phyloP scores from a whole-genome alignment of 345 rosid genomes.

The Citrus reticulata region DNA sequence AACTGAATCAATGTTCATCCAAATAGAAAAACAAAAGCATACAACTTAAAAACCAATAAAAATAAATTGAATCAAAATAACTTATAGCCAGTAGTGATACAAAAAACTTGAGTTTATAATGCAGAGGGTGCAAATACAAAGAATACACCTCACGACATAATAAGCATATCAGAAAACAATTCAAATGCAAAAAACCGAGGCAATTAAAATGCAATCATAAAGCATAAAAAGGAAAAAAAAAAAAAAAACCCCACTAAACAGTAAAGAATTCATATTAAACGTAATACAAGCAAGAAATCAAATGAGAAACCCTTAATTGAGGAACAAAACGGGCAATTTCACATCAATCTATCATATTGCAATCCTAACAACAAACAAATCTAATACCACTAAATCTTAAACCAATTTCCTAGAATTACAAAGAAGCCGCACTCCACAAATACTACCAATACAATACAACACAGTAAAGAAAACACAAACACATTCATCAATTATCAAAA shows the following conservation, averaged over 20 bases:
- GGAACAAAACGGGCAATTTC: not conserved
- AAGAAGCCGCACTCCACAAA: not conserved
- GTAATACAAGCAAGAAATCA: not conserved
- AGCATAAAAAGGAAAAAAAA: not conserved
- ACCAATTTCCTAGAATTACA: not conserved
- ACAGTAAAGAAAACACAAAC: not conserved
- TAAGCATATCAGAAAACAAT: not conserved
- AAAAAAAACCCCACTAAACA: not conserved
- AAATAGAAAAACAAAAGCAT: not conserved
- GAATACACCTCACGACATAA: not conserved
- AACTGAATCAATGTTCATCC: not conserved
- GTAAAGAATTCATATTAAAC: not conserved
- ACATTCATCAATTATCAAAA: not conserved
- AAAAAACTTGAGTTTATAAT: conserved; percentile 11
- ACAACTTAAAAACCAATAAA: not conserved
- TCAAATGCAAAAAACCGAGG: not conserved
- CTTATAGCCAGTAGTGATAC: not conserved
- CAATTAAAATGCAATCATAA: not conserved
- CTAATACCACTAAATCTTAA: conserved; percentile 7
- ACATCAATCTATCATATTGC: not conserved
- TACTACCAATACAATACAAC: not conserved
- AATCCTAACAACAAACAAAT: not conserved
- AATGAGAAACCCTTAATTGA: not conserved
- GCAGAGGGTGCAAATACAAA: conserved; percentile 8
- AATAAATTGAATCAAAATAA: not conserved